A percentile compares a stretch with the other conserved stretches of the same genome.
These are phyloP conservation scores for Myriangium duriaei DNA, from an alignment of 2,329 filamentous ascomycete species.

Conservation along the genomic window DNA sequence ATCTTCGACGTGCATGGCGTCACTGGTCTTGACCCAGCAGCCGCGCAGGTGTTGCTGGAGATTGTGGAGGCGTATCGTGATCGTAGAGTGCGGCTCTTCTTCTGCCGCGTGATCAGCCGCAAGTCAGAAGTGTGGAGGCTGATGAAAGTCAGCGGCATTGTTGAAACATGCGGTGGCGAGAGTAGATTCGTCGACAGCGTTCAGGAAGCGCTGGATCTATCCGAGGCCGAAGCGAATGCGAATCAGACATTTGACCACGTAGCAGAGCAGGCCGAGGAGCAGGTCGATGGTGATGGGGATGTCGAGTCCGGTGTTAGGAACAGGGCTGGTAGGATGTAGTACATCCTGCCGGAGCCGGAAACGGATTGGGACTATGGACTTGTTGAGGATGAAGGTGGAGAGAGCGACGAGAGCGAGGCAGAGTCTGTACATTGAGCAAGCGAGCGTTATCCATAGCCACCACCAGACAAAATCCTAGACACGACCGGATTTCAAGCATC, in stretches of 20 bases:
- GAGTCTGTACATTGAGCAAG: no score
- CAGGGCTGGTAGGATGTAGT: neutral
- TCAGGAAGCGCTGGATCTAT: constrained; percentile 69
- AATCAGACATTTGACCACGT: constrained; percentile 25
- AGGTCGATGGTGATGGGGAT: constrained; percentile 5
- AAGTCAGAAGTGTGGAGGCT: constrained; percentile 52
- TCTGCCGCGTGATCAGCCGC: constrained; percentile 43
- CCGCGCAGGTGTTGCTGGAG: constrained; percentile 79
- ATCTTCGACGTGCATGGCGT: constrained; percentile 99
- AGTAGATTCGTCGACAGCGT: constrained; percentile 71
- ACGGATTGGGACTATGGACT: neutral
- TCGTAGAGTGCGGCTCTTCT: constrained; percentile 64
- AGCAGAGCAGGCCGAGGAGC: constrained; percentile 25
- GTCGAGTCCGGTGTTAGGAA: neutral
- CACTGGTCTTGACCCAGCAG: constrained; percentile 83
- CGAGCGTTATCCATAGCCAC: no score
- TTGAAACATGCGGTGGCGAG: constrained; percentile 67
- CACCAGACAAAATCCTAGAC: no score
- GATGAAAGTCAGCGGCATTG: constrained; percentile 71
- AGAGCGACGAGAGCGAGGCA: no score
- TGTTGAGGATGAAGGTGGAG: neutral
- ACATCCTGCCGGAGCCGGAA: neutral
- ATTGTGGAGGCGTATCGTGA: constrained; percentile 75
- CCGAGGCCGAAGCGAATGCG: constrained; percentile 53
- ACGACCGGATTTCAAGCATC: no score